Evolutionary conservation across 345 rosid species (phyloP).

Genomic region (Rubroshorea leprosula): DNA sequence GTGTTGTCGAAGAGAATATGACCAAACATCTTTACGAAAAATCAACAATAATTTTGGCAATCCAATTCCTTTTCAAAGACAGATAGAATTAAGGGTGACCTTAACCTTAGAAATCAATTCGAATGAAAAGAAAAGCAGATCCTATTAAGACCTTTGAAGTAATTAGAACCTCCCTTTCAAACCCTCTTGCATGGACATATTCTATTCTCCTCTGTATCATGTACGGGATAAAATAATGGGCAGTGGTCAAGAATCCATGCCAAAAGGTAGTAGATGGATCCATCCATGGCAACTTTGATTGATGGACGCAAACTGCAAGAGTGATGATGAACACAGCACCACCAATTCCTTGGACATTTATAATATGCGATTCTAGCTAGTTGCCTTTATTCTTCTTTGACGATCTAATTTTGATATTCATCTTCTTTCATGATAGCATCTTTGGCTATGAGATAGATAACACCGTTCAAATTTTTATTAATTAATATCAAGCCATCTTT

Average conservation of each 20-base stretch:
- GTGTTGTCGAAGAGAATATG: not conserved
- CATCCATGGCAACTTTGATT: slow-evolving; percentile 13
- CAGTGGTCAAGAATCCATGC: slow-evolving; percentile 7
- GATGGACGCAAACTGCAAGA: not conserved
- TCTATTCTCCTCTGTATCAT: too few relatives aligned
- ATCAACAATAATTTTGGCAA: not conserved
- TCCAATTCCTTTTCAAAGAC: not conserved
- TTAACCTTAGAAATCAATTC: slow-evolving; percentile 1
- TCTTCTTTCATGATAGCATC: too few relatives aligned
- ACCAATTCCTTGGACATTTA: not conserved
- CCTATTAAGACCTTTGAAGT: not conserved
- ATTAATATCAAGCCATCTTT: too few relatives aligned
- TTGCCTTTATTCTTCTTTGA: slow-evolving; percentile 11
- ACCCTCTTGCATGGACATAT: not conserved
- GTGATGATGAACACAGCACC: not conserved
- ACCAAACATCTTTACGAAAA: not conserved
- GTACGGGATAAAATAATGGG: slow-evolving; percentile 4
- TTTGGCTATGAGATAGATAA: too few relatives aligned
- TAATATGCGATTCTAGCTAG: not conserved
- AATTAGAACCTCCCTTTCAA: too few relatives aligned
- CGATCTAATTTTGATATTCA: too few relatives aligned
- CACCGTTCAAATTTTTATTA: too few relatives aligned
- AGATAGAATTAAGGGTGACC: not conserved
- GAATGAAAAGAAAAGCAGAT: not conserved
- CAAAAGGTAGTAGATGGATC: not conserved